Base-by-base conservation (phyloP, 306 rosid species). In the Trichosanthes cucumerina region DNA sequence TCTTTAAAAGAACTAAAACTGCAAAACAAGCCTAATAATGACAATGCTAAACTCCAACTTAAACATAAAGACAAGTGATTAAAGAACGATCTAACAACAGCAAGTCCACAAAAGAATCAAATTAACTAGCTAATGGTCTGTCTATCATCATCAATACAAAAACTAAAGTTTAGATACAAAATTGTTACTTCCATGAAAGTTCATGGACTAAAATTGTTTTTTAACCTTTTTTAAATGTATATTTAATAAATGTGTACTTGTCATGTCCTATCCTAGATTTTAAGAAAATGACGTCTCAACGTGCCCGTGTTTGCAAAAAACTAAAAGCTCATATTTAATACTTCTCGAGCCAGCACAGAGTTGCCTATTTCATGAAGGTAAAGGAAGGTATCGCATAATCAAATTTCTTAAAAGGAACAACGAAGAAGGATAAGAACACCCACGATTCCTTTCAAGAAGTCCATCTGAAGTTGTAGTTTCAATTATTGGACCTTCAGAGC, bases 401-500 rank as follows among this genome's bases (percentile, higher is more conserved):
- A 14, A 26, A 26, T 73, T 73, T 73, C 78, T 28, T 18, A 8
- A 28, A 16, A 49, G 49, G 12, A 39, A 63, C 9, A 13, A 43
- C 57, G 56, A 14, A 38, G 53, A 75, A 83, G 74, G 66, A 75
- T 59, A 33, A 81, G 73, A 80, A 56, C 77, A 88, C 97, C 87
- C 89, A 92, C 96, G 89, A 85, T 88, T 86, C 80, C 83, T 86
- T 80, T 92, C 89, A 59, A 83, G 86, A 28, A 85, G 81, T 87
- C 82, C 86, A 64, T 62, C 83, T 41, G 54, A 80, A 56, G 70
- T 78, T 79, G 84, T 79, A 59, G 84, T 82, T 77, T 86, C 92
- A 21, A 84, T 88, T 69, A 85, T 75, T 58, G 38, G 85, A 84
- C 81, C 82, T 70, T 75, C 87, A 52, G 85, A 85, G 79, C 76